Evolutionary conservation across 2,329 filamentous ascomycete species (phyloP).

Genomic region (Phyllosticta citrichinensis): DNA sequence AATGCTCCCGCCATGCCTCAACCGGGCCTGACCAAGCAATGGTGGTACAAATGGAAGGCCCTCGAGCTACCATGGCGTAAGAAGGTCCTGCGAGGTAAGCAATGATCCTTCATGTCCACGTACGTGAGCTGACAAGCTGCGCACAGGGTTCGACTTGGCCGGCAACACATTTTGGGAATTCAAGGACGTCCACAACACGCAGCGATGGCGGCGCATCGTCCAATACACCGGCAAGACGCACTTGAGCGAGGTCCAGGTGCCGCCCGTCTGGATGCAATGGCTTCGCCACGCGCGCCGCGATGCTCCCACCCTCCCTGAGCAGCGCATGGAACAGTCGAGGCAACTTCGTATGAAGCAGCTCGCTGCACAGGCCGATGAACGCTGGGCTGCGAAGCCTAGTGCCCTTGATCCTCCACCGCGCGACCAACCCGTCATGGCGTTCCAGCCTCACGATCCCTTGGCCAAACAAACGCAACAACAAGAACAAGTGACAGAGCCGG

Average conservation of each 20-base stretch:
- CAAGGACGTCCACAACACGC: conserved; percentile 45
- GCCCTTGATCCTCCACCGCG: conserved; percentile 47
- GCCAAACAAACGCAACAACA: conserved; percentile 25
- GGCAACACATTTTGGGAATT: conserved; percentile 62
- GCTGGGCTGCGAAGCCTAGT: conserved; percentile 51
- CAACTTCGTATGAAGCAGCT: conserved; percentile 50
- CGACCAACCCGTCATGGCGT: conserved; percentile 37
- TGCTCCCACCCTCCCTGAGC: conserved; percentile 48
- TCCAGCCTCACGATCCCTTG: conserved; percentile 33
- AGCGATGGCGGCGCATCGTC: conserved; percentile 49
- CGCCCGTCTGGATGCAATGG: conserved; percentile 58
- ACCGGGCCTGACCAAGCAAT: conserved; percentile 25
- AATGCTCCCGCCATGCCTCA: conserved; percentile 7
- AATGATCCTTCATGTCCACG: not conserved
- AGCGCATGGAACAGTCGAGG: conserved; percentile 46
- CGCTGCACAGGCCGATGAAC: conserved; percentile 48
- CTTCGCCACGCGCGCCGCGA: conserved; percentile 50
- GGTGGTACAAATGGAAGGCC: conserved; percentile 56
- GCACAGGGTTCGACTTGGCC: conserved; percentile 47
- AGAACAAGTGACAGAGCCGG: conserved; percentile 17
- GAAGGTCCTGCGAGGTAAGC: conserved; percentile 47
- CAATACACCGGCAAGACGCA: conserved; percentile 44
- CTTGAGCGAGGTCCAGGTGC: conserved; percentile 50
- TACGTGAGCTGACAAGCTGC: not conserved
- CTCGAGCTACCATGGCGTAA: conserved; percentile 52